Evolutionary conservation across 305 asterid genomes (phyloP), one percentile per base, ranked within the genome.

Genomic region (Ruellia speciosa): DNA sequence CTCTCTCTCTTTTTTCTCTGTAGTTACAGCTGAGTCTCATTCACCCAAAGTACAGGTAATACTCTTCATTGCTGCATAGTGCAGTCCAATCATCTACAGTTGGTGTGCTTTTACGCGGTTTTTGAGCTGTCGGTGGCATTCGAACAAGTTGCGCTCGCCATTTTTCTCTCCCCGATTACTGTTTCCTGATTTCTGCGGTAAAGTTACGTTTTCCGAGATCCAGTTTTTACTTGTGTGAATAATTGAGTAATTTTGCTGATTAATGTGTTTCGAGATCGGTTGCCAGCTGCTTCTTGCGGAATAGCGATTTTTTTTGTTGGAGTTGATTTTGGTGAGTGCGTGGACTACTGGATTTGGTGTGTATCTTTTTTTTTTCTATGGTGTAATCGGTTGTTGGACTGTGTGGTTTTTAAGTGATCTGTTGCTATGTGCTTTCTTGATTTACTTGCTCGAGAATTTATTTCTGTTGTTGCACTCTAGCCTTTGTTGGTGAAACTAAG

Each of bases 111-210:
- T 37, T 37, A 37, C 41, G 41, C 41, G 41, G 56, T 66, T 49
- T 60, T 28, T 56, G 53, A 58, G 43, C 57, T 75, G 77, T 75
- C 72, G 74, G 77, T 71, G 72, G 47, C 74, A n/a, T 18, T 56
- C 14, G 60, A 58, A 24, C 2, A 1, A 55, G 18, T 49, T 66
- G 13, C 45, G 60, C 57, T 59, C 65, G 28, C 24, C 52, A 18
- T 52, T 18, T 56, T 18, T 9, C 11, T 57, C 58, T 52, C 65
- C 49, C 59, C 43, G 35, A 15, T 49, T 46, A 37, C 33, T 49
- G 19, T 31, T 62, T 61, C 28, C 34, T 15, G 75, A 69, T 66
- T 69, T 69, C 57, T 43, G 52, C 56, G 16, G 35, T 66, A 14
- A 37, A 37, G 3, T 37, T 6, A 37, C 3, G 1, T 37, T 10